Percentiles rank a stretch among this genome's conserved stretches.
Conservation (phyloP, 2,329 filamentous ascomycete genomes). For the Huntiella decipiens region DNA sequence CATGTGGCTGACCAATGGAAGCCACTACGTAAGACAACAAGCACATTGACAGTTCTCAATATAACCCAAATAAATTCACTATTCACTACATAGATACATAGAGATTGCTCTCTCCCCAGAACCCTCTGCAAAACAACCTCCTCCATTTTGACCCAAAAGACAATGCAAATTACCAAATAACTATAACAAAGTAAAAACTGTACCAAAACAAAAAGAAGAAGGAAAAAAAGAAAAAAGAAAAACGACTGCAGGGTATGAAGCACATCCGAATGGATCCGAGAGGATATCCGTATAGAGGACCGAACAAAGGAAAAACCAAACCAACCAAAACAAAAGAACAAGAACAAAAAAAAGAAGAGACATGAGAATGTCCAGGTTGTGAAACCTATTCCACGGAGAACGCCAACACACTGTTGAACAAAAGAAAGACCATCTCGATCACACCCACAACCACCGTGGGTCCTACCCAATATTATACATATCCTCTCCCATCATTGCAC, state of each 20-base stretch:
- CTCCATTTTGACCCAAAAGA: too few relatives aligned
- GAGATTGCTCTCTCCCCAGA: too few relatives aligned
- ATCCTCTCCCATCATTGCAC: slow-evolving; percentile 22
- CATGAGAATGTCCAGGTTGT: neutral
- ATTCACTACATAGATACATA: too few relatives aligned
- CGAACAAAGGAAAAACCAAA: slow-evolving; percentile 2
- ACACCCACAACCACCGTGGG: neutral
- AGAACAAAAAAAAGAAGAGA: slow-evolving; percentile 1
- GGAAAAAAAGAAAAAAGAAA: neutral
- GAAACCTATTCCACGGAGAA: neutral
- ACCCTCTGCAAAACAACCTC: too few relatives aligned
- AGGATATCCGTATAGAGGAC: neutral
- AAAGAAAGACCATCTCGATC: neutral
- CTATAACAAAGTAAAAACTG: neutral
- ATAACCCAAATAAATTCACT: too few relatives aligned
- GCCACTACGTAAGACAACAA: too few relatives aligned
- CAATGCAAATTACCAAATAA: too few relatives aligned
- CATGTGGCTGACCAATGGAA: too few relatives aligned
- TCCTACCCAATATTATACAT: slow-evolving; percentile 32
- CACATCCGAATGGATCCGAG: neutral
- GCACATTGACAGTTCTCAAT: too few relatives aligned
- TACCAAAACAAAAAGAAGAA: neutral
- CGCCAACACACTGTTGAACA: neutral
- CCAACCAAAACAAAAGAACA: slow-evolving; percentile 1
- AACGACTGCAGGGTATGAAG: neutral